Conservation (phyloP, 2,329 filamentous ascomycete genomes). For the Talaromyces sp. region DNA sequence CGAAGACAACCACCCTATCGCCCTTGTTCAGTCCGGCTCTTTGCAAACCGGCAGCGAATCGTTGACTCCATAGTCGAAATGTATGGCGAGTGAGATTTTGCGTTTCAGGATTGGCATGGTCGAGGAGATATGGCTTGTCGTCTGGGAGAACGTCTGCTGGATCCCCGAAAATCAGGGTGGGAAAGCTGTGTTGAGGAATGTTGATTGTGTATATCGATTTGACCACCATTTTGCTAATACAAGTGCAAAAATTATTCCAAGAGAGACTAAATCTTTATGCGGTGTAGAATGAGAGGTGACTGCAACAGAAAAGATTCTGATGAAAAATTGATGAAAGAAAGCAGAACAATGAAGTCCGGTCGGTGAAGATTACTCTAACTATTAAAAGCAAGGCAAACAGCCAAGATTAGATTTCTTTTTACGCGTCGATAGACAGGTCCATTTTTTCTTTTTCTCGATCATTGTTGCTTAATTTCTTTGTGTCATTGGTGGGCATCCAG, state of each 20-base stretch:
- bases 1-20: slow-evolving; percentile 70
- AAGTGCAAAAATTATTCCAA: no score
- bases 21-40: slow-evolving; percentile 62
- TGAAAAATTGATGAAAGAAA: neutral
- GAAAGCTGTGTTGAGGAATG: slow-evolving; percentile 39
- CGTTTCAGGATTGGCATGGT: slow-evolving; percentile 64
- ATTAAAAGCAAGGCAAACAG: neutral
- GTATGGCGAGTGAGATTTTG: slow-evolving; percentile 62
- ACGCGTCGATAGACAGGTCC: neutral
- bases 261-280: neutral
- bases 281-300: neutral
- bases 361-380: neutral
- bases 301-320: neutral
- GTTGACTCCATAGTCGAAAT: slow-evolving; percentile 68
- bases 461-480: neutral
- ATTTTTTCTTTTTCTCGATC: neutral
- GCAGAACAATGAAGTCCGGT: neutral
- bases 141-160: slow-evolving; percentile 46
- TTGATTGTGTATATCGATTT: slow-evolving; percentile 49
- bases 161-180: slow-evolving; percentile 49
- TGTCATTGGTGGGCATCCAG: neutral
- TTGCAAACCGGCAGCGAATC: slow-evolving; percentile 65
- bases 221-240: slow-evolving; percentile 46
- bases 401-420: neutral
- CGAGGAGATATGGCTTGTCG: slow-evolving; percentile 53